Percentiles rank a stretch among this genome's conserved stretches.
Evolutionary conservation across 306 rosid species (phyloP).

Genomic region (Quercus parvula): DNA sequence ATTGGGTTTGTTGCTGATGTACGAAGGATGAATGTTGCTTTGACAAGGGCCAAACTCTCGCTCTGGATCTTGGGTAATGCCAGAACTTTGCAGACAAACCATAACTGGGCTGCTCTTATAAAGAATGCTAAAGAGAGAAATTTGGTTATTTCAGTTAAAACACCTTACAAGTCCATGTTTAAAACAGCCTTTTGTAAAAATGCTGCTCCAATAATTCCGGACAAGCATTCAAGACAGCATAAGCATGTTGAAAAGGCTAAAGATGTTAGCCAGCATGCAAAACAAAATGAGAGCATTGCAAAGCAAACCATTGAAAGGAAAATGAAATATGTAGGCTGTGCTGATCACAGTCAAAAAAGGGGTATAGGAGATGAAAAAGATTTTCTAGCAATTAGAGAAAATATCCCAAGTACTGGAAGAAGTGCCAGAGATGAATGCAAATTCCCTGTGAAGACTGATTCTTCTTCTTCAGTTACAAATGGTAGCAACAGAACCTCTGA

Average conservation of each 20-base stretch:
- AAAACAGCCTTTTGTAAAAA: slow-evolving; percentile 33
- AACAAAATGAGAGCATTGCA: slow-evolving; percentile 21
- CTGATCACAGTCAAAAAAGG: slow-evolving; percentile 28
- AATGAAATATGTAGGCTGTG: slow-evolving; percentile 30
- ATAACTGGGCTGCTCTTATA: slow-evolving; percentile 82
- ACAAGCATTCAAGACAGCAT: slow-evolving; percentile 19
- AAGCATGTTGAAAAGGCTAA: slow-evolving; percentile 42
- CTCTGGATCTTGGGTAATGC: slow-evolving; percentile 95
- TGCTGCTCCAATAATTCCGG: slow-evolving; percentile 26
- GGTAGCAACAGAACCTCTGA: slow-evolving; percentile 22
- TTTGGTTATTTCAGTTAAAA: slow-evolving; percentile 45
- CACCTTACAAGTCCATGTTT: slow-evolving; percentile 63
- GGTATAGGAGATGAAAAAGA: slow-evolving; percentile 26
- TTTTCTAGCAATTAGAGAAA: slow-evolving; percentile 29
- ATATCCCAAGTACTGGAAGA: slow-evolving; percentile 14
- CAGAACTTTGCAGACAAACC: slow-evolving; percentile 75
- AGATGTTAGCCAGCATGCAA: slow-evolving; percentile 23
- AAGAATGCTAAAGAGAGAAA: slow-evolving; percentile 82
- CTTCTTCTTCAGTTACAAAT: slow-evolving; percentile 23
- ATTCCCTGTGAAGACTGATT: slow-evolving; percentile 26
- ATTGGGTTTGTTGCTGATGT: slow-evolving; percentile 98
- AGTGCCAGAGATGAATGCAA: slow-evolving; percentile 27
- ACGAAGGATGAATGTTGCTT: slow-evolving; percentile 97
- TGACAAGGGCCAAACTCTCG: slow-evolving; percentile 88
- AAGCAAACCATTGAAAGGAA: slow-evolving; percentile 35